Percentiles rank a stretch among this genome's conserved stretches.
Evolutionary conservation across 768 basidiomycete species (phyloP).

Genomic region (Amanita polypyramis): DNA sequence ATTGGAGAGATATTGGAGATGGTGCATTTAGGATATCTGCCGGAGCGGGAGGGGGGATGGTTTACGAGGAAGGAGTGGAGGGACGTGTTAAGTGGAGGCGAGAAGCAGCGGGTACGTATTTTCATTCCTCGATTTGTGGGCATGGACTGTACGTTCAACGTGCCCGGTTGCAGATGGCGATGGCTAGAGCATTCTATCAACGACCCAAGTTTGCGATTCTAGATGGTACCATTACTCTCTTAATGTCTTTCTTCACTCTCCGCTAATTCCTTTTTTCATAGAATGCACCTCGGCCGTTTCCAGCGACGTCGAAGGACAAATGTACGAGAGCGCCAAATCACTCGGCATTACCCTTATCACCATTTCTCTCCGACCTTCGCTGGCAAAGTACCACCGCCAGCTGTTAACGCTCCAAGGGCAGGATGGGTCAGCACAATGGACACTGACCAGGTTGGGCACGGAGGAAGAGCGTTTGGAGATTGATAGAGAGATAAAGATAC

Average conservation of each 20-base stretch:
- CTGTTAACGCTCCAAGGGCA: conserved; percentile 65
- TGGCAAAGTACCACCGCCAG: conserved; percentile 85
- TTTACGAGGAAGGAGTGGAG: conserved; percentile 89
- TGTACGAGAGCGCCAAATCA: conserved; percentile 90
- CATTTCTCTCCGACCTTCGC: conserved; percentile 77
- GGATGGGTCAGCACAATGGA: conserved; percentile 63
- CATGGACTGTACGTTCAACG: not conserved
- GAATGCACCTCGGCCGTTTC: conserved; percentile 96
- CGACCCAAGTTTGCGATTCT: conserved; percentile 73
- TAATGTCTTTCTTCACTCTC: not conserved
- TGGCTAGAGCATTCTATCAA: conserved; percentile 92
- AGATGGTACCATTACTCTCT: conserved; percentile 50
- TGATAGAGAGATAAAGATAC: conserved; percentile 57
- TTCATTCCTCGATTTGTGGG: not conserved
- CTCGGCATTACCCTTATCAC: conserved; percentile 89
- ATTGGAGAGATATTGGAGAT: conserved; percentile 69
- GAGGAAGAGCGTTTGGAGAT: conserved; percentile 67
- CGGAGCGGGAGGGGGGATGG: conserved; percentile 85
- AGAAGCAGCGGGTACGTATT: conserved; percentile 75
- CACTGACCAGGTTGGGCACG: conserved; percentile 58
- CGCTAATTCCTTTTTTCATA: conserved; percentile 17
- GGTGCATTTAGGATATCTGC: conserved; percentile 79
- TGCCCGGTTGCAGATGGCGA: conserved; percentile 52
- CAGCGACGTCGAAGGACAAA: conserved; percentile 88
- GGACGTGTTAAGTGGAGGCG: conserved; percentile 91